phyloP scores from a whole-genome alignment of 2,329 filamentous ascomycete species.

The Aspergillus ibericus region DNA sequence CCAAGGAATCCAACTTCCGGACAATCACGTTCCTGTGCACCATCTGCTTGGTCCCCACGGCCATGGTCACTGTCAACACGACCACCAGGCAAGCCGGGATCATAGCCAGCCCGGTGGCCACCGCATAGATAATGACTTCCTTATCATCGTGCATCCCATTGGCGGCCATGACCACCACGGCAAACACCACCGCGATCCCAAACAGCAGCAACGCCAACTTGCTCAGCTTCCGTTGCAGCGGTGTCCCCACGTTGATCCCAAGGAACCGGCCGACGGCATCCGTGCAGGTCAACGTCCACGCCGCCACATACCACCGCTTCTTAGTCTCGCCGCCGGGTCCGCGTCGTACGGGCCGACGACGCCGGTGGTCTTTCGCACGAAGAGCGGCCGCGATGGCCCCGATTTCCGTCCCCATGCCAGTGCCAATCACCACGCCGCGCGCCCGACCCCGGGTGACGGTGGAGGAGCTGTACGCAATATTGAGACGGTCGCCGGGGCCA shows the following conservation, averaged over 20 bases:
- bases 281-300: slow-evolving; percentile 53
- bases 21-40: slow-evolving; percentile 59
- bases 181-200: slow-evolving; percentile 65
- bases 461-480: slow-evolving; percentile 63
- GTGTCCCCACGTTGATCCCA: slow-evolving; percentile 68
- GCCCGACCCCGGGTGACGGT: slow-evolving; percentile 63
- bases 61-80: slow-evolving; percentile 68
- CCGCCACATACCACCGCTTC: slow-evolving; percentile 55
- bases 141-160: slow-evolving; percentile 57
- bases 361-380: slow-evolving; percentile 57
- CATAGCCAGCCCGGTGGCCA: slow-evolving; percentile 61
- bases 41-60: slow-evolving; percentile 61
- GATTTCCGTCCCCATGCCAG: slow-evolving; percentile 64
- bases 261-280: slow-evolving; percentile 64
- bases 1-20: slow-evolving; percentile 56
- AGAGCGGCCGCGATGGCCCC: slow-evolving; percentile 66
- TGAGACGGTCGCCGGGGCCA: slow-evolving; percentile 60
- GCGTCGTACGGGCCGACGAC: slow-evolving; percentile 52
- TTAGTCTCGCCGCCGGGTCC: slow-evolving; percentile 51
- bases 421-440: slow-evolving; percentile 60
- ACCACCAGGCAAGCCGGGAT: slow-evolving; percentile 65
- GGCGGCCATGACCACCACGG: slow-evolving; percentile 67
- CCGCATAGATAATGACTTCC: slow-evolving; percentile 66
- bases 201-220: slow-evolving; percentile 68
- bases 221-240: slow-evolving; percentile 67